Evolutionary conservation across 2,329 filamentous ascomycete species (phyloP), one percentile per base, ranked within the genome.

Genomic region (Pseudogymnoascus sp.): DNA sequence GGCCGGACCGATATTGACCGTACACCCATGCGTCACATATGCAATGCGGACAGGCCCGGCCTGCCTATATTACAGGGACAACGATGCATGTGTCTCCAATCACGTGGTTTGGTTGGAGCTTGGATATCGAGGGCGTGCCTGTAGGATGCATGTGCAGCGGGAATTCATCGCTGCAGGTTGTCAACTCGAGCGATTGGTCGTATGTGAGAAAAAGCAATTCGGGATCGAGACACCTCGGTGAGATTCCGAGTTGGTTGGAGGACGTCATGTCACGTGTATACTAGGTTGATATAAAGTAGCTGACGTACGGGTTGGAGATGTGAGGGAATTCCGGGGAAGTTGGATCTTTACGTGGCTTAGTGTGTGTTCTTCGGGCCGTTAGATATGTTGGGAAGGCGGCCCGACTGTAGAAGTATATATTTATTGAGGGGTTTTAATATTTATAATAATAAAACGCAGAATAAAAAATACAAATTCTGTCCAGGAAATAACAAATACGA

Each of bases 41-140:
- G 48, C 45, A 55, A 55, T 55, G 48, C 48, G 48, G 29, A 33
- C 48, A 55, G 48, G 48, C n/a, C 48, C 29, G n/a, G 27, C 21
- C 29, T 55, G 48, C 48, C 12, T 55, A 33, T 55, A 18, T 52
- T 52, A 29, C 29, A 55, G 27, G 48, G 48, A 33, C n/a, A 18
- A 55, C n/a, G 5, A 55, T 33, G 48, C 48, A 55, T 55, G 48
- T 33, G 29, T 55, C 48, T 55, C 48, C 48, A 55, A 55, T 55
- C 48, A 55, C 48, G 48, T 55, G 48, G 48, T 55, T 33, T 55
- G 48, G 29, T 55, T 55, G 3, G 27, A 55, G 9, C 15, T 55
- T 55, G 29, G 29, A 33, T 33, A 33, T 55, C 29, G 15, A 55
- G n/a, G 27, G 18, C 13, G 48, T 21, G 21, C 21, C 5, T 55